These are phyloP conservation scores for Chlorella sp. DNA, from an alignment of 139 green algal species.

Conservation along the genomic window DNA sequence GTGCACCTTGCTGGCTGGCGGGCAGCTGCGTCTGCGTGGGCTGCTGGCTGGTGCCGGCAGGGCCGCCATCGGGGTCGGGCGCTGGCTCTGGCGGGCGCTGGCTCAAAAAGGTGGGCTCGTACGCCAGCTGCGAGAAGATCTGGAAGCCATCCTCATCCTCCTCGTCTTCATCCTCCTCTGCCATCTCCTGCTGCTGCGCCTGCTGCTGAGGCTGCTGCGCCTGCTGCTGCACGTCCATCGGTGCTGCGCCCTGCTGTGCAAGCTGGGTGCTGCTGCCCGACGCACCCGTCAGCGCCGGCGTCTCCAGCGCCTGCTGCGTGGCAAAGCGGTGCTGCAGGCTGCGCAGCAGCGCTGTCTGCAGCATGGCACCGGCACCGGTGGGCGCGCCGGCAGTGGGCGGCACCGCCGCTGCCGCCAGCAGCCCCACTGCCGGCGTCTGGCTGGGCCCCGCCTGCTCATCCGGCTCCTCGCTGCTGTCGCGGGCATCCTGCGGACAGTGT, in stretches of 20 bases:
- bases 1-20: not conserved
- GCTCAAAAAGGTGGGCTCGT: slow-evolving; percentile 43
- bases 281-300: slow-evolving; percentile 1
- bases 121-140: slow-evolving; percentile 44
- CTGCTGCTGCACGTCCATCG: not conserved
- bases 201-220: not conserved
- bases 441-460: slow-evolving; percentile 14
- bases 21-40: slow-evolving; percentile 17
- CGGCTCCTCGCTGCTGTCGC: slow-evolving; percentile 27
- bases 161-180: slow-evolving; percentile 11
- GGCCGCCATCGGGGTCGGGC: not conserved
- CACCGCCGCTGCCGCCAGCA: not conserved
- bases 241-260: not conserved
- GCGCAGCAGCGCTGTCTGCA: slow-evolving; percentile 34
- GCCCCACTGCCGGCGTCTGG: slow-evolving; percentile 7
- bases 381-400: not conserved
- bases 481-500: not conserved
- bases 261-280: not conserved
- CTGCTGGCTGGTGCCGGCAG: slow-evolving; percentile 13
- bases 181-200: not conserved
- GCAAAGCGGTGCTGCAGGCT: slow-evolving; percentile 51
- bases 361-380: not conserved
- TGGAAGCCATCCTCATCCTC: slow-evolving; percentile 47
- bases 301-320: slow-evolving; percentile 41
- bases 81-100: slow-evolving; percentile 8